Evolutionary conservation across 495 filamentous ascomycete genomes (phyloP).

Genomic region (Lophium mytilinum): DNA sequence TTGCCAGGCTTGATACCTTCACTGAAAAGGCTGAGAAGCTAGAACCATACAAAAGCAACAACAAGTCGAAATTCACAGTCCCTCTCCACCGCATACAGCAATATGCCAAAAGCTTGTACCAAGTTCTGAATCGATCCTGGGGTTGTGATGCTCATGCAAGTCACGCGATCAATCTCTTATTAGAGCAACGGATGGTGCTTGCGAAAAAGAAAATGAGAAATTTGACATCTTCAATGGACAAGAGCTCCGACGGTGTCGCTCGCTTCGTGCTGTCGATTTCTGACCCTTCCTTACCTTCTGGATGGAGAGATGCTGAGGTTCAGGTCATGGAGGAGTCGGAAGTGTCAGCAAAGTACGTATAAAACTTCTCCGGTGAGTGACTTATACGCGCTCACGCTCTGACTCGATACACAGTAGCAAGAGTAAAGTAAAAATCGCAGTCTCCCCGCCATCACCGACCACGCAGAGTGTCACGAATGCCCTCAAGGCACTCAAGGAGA

Average conservation of each 20-base stretch:
- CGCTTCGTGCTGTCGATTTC: no score
- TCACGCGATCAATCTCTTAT: neutral
- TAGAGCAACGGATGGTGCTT: neutral
- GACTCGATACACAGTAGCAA: no score
- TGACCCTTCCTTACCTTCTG: no score
- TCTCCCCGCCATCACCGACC: no score
- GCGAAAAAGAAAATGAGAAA: neutral
- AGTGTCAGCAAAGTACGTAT: no score
- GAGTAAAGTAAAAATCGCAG: no score
- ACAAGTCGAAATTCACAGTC: neutral
- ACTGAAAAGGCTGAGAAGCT: conserved; percentile 2
- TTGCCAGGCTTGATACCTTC: neutral
- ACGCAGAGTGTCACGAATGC: no score
- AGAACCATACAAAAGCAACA: neutral
- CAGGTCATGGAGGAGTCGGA: no score
- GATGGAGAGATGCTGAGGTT: no score
- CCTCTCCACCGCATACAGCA: neutral
- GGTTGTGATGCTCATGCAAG: neutral
- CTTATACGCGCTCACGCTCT: no score
- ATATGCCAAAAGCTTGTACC: neutral
- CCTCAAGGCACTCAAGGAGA: neutral
- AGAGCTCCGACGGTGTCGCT: neutral
- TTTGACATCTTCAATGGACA: neutral
- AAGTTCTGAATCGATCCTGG: neutral
- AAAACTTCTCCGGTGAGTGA: no score